Percentiles rank a stretch among this genome's conserved stretches.
phyloP scores from a whole-genome alignment of 2,329 filamentous ascomycete species.

The Microsporum ferrugineum region DNA sequence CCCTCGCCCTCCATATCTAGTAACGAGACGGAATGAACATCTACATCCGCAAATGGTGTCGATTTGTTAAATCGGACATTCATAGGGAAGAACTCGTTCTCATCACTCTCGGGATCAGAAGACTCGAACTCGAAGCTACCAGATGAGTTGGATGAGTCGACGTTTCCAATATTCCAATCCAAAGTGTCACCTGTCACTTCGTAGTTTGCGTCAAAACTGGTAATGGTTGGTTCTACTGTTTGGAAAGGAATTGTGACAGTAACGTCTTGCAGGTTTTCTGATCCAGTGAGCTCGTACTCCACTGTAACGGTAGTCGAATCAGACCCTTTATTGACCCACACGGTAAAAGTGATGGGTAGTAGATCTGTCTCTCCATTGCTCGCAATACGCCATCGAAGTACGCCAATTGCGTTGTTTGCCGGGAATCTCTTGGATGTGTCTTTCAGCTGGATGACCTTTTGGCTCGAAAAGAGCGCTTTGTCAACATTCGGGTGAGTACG shows the following conservation, averaged over 20 bases:
- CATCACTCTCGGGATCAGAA: slow-evolving; percentile 67
- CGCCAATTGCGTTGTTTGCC: slow-evolving; percentile 82
- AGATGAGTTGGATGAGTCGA: slow-evolving; percentile 68
- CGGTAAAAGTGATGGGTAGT: slow-evolving; percentile 88
- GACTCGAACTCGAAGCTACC: slow-evolving; percentile 96
- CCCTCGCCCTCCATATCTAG: slow-evolving; percentile 36
- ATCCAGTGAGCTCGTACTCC: slow-evolving; percentile 85
- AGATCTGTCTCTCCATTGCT: slow-evolving; percentile 69
- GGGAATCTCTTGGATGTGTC: slow-evolving; percentile 84
- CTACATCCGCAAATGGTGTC: slow-evolving; percentile 78
- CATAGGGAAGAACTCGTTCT: slow-evolving; percentile 98
- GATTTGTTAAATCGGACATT: slow-evolving; percentile 77
- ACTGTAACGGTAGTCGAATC: slow-evolving; percentile 81
- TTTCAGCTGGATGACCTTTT: slow-evolving; percentile 78
- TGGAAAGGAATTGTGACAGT: slow-evolving; percentile 78
- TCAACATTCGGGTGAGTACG: slow-evolving; percentile 96
- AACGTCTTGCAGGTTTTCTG: slow-evolving; percentile 70
- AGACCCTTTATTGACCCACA: slow-evolving; percentile 87
- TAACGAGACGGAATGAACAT: slow-evolving; percentile 49
- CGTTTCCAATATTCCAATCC: slow-evolving; percentile 83
- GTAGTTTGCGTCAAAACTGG: slow-evolving; percentile 87
- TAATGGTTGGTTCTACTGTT: slow-evolving; percentile 73
- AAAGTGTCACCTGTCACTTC: slow-evolving; percentile 85
- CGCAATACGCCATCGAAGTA: slow-evolving; percentile 77
- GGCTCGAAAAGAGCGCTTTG: slow-evolving; percentile 69